These are phyloP conservation scores for Salvia splendens DNA, from an alignment of 257 asterid species.

Conservation along the genomic window DNA sequence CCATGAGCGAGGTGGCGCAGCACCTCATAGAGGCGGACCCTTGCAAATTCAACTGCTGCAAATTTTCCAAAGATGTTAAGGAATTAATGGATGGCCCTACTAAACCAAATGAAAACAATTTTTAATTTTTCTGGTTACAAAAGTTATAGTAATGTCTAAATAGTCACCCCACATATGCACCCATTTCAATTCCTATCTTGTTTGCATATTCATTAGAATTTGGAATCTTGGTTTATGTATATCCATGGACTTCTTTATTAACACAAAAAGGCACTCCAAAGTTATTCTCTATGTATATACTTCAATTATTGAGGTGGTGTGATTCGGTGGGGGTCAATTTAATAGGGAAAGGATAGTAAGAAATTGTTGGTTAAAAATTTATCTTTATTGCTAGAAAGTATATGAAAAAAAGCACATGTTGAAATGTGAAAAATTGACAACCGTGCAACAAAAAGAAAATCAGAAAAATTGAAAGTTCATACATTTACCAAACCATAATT, in stretches of 20 bases:
- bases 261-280: conserved; percentile 37
- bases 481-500: no score
- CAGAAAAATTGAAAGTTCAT: no score
- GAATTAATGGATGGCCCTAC: conserved; percentile 22
- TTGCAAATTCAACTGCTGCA: conserved; percentile 53
- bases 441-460: no score
- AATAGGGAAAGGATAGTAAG: background rate
- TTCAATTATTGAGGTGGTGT: no score
- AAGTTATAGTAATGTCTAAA: no score
- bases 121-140: no score
- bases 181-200: conserved; percentile 33
- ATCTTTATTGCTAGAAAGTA: background rate
- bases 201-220: conserved; percentile 14
- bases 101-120: conserved; percentile 12
- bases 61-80: conserved; percentile 24
- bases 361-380: background rate
- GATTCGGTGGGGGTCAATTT: conserved; percentile 12
- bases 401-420: no score
- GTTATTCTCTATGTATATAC: background rate
- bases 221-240: conserved; percentile 27
- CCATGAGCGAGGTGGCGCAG: conserved; percentile 83
- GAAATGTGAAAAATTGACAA: no score
- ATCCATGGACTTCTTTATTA: conserved; percentile 35
- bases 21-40: conserved; percentile 76
- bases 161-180: conserved; percentile 22